These are phyloP conservation scores for Cyclotella distinguenda DNA, from an alignment of 108 stramenopile species.

Conservation along the genomic window DNA sequence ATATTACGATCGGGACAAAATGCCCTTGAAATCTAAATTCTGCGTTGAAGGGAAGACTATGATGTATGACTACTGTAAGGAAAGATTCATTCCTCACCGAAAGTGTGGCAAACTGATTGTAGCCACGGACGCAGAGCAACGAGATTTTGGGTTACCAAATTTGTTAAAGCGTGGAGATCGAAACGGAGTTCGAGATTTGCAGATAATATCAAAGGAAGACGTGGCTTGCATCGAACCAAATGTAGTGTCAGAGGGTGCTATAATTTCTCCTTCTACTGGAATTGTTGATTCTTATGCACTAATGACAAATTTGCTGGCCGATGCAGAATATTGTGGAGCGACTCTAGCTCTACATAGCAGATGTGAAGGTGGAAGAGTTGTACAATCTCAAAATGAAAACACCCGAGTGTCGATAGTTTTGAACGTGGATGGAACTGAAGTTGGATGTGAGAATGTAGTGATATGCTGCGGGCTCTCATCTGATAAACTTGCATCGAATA, in stretches of 20 bases:
- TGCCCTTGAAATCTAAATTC: slow-evolving; percentile 70
- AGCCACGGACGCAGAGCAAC: slow-evolving; percentile 57
- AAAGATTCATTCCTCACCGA: slow-evolving; percentile 49
- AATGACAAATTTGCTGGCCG: slow-evolving; percentile 62
- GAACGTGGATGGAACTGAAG: slow-evolving; percentile 49
- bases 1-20: slow-evolving; percentile 55
- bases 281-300: slow-evolving; percentile 77
- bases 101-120: slow-evolving; percentile 80
- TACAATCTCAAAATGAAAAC: not conserved
- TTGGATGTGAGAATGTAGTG: slow-evolving; percentile 64
- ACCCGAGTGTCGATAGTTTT: slow-evolving; percentile 23
- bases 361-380: slow-evolving; percentile 50
- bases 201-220: slow-evolving; percentile 57
- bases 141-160: slow-evolving; percentile 24
- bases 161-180: slow-evolving; percentile 29
- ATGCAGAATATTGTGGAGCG: slow-evolving; percentile 70
- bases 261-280: slow-evolving; percentile 81
- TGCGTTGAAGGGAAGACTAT: slow-evolving; percentile 75
- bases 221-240: slow-evolving; percentile 57
- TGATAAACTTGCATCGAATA: slow-evolving; percentile 46
- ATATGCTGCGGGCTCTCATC: slow-evolving; percentile 73
- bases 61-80: slow-evolving; percentile 72
- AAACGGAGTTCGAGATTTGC: slow-evolving; percentile 74
- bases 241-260: slow-evolving; percentile 57
- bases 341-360: slow-evolving; percentile 53